Evolutionary conservation across 495 filamentous ascomycete genomes (phyloP).

Genomic region (Penicillium pulvis): DNA sequence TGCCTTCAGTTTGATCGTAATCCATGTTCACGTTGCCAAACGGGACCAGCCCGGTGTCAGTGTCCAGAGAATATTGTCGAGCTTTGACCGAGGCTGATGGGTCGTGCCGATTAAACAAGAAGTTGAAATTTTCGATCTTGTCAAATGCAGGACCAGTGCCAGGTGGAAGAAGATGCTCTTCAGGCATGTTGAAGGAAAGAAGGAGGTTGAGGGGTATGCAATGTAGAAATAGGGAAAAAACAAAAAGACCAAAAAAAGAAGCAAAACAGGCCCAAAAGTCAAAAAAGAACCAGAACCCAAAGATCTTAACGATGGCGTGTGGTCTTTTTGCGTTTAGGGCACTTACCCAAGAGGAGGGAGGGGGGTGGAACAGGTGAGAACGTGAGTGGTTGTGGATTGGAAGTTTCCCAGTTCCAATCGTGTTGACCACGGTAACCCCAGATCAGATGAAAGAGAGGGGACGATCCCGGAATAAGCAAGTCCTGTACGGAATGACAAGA

Average conservation of each 20-base stretch:
- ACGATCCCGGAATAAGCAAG: slow-evolving; percentile 13
- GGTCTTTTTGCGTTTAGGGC: slow-evolving; percentile 17
- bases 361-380: slow-evolving; percentile 3
- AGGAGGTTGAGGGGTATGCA: slow-evolving; percentile 8
- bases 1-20: slow-evolving; percentile 51
- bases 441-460: slow-evolving; percentile 27
- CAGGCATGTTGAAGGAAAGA: slow-evolving; percentile 39
- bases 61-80: slow-evolving; percentile 49
- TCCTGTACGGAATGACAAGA: not conserved
- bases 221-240: slow-evolving; percentile 15
- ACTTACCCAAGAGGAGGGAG: not conserved
- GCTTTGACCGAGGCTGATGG: slow-evolving; percentile 35
- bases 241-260: slow-evolving; percentile 2
- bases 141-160: slow-evolving; percentile 37
- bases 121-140: slow-evolving; percentile 49
- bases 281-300: slow-evolving; percentile 8
- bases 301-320: slow-evolving; percentile 8
- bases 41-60: slow-evolving; percentile 42
- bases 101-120: slow-evolving; percentile 43
- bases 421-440: slow-evolving; percentile 22
- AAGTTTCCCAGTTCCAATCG: slow-evolving; percentile 1
- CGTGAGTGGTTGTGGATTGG: not conserved
- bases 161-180: slow-evolving; percentile 37
- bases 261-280: not conserved
- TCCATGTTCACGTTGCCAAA: slow-evolving; percentile 43